Evolutionary conservation across 2,329 filamentous ascomycete species (phyloP), one percentile per base, ranked within the genome.

Genomic region (Phaeosphaeria sp.): DNA sequence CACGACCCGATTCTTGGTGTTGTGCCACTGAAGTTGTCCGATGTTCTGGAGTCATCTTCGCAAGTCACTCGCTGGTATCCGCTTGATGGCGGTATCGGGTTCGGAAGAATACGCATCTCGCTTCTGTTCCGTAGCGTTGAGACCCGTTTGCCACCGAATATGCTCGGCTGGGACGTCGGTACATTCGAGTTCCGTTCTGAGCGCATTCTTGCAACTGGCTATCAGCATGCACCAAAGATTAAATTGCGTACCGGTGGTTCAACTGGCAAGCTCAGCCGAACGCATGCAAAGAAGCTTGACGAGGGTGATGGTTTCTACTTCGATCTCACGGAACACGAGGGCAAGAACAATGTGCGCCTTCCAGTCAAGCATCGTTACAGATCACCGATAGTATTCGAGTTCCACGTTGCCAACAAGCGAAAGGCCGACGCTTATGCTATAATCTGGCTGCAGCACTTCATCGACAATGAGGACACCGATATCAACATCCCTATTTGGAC

Each of bases 1-100:
- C 94, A 98, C 68, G 95, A 98, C 65, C 94, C 95, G 0, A 92
- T 99, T 59, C 87, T 98, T 30, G 95, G 95, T 42, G 90, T 98
- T 4, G 90, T 98, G 1, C 92, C 93, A 1, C 81, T 99, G 58
- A 95, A 93, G 74, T 78, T 98, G 0, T 91, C 91, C 0, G 92
- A 97, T 50, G 85, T 97, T n/a, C 82, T 99, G 21, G 88, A 94
- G 68, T 96, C 90, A 0, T 90, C 88, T 64, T 96, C 92, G 46
- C 92, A 98, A 75, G 85, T 89, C 54, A 96, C 93, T 2, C 84
- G 93, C 58, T 97, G 93, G 93, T 98, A 97, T 74, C 94, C 95
- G n/a, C 84, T 99, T 0, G 93, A 97, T 72, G 95, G 94, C 21
- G 95, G 95, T 11, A 89, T 98, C 62, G 81, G 95, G 0, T 98